A percentile compares a stretch with the other conserved stretches of the same genome.
Evolutionary conservation across 805 yeast genomes (phyloP).

Genomic region (Ogataea minuta): DNA sequence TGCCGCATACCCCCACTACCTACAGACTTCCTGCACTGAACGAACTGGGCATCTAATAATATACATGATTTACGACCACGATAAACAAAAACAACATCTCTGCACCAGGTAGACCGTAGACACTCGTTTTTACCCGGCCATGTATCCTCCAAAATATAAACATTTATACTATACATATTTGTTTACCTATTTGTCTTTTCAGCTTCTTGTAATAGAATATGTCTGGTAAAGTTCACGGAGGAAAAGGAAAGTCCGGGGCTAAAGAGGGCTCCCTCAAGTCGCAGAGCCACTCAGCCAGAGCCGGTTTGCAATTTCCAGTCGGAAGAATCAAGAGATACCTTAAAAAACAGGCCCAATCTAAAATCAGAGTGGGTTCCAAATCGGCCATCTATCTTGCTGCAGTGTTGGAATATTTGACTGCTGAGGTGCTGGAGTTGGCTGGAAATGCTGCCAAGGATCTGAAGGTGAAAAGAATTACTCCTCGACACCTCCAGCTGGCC

Average conservation of each 20-base stretch:
- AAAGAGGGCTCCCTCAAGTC: conserved; percentile 54
- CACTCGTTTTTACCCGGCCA: conserved; percentile 14
- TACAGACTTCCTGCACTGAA: conserved; percentile 25
- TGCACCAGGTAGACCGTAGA: too few relatives aligned
- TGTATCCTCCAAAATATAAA: conserved; percentile 8
- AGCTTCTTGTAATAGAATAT: conserved; percentile 36
- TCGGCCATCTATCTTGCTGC: conserved; percentile 94
- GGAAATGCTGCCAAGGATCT: conserved; percentile 98
- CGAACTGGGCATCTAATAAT: conserved; percentile 22
- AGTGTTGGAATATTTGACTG: conserved; percentile 92
- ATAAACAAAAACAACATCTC: neutral
- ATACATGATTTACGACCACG: conserved; percentile 5
- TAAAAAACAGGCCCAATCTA: conserved; percentile 81
- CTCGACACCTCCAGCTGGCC: conserved; percentile 95
- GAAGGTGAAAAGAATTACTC: conserved; percentile 94
- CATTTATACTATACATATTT: conserved; percentile 10
- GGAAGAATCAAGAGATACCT: conserved; percentile 98
- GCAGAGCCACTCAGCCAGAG: conserved; percentile 90
- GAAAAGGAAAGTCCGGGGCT: conserved; percentile 92
- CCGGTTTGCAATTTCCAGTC: conserved; percentile 95
- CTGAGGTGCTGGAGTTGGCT: conserved; percentile 95
- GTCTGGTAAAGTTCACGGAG: conserved; percentile 90
- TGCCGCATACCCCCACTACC: conserved; percentile 4
- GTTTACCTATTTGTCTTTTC: conserved; percentile 12
- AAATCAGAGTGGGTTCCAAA: conserved; percentile 67